Percentiles rank a stretch among this genome's conserved stretches.
Conservation (phyloP, 2,329 filamentous ascomycete genomes). For the Arthroderma uncinatum region DNA sequence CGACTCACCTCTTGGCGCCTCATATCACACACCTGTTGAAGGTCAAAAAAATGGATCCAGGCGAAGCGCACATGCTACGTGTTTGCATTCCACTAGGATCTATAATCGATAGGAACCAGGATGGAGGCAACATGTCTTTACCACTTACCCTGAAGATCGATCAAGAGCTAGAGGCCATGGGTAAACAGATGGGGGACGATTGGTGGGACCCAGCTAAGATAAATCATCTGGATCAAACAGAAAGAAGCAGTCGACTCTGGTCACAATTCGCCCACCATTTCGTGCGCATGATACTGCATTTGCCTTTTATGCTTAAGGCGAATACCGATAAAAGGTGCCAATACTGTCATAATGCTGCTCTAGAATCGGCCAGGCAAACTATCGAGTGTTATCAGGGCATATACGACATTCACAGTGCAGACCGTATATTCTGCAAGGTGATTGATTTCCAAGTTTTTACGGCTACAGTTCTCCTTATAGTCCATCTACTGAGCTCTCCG, state of each 20-base stretch:
- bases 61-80: constrained; percentile 24
- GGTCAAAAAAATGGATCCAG: constrained; percentile 10
- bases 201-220: constrained; percentile 23
- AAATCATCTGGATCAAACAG: constrained; percentile 19
- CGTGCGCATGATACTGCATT: constrained; percentile 33
- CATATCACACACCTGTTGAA: constrained; percentile 21
- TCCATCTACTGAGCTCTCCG: constrained; percentile 32
- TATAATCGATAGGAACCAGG: constrained; percentile 35
- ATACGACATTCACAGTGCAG: constrained; percentile 13
- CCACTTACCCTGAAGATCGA: constrained; percentile 33
- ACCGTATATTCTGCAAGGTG: constrained; percentile 34
- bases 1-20: constrained; percentile 23
- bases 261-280: constrained; percentile 34
- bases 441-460: constrained; percentile 41
- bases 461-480: constrained; percentile 34
- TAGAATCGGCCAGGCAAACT: constrained; percentile 35
- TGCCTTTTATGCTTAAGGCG: constrained; percentile 38
- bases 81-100: constrained; percentile 29
- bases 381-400: constrained; percentile 30
- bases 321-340: constrained; percentile 28
- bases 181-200: constrained; percentile 21
- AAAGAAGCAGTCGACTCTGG: constrained; percentile 19
- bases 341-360: constrained; percentile 29
- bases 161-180: constrained; percentile 29
- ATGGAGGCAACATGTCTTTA: constrained; percentile 26